A percentile compares a stretch with the other conserved stretches of the same genome.
Conservation (phyloP, 2,329 filamentous ascomycete species). For the Aspergillus chevalieri region DNA sequence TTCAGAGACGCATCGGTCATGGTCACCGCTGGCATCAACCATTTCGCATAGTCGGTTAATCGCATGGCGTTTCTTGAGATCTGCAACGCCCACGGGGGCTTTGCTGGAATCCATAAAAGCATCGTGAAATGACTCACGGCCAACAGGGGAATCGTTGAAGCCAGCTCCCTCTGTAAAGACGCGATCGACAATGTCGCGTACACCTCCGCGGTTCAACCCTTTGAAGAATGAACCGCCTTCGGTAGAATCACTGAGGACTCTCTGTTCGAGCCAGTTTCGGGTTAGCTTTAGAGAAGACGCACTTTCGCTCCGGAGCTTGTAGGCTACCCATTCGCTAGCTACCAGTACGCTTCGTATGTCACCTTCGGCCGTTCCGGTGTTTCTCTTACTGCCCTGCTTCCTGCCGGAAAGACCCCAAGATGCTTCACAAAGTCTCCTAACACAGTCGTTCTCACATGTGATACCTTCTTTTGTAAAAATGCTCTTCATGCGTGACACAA, state of each 20-base stretch:
- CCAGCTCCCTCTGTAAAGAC: conserved; percentile 61
- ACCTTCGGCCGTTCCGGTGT: conserved; percentile 41
- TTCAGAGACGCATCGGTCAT: conserved; percentile 59
- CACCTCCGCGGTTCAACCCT: conserved; percentile 57
- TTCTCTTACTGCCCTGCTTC: conserved; percentile 46
- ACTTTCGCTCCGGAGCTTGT: conserved; percentile 48
- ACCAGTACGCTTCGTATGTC: conserved; percentile 62
- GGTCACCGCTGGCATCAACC: conserved; percentile 57
- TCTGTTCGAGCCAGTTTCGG: conserved; percentile 55
- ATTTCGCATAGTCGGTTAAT: conserved; percentile 55
- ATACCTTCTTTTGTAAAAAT: conserved; percentile 90
- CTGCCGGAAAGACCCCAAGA: conserved; percentile 58
- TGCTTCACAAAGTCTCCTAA: conserved; percentile 63
- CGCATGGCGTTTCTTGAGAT: conserved; percentile 54
- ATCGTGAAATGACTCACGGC: conserved; percentile 32
- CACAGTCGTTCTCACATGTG: conserved; percentile 79
- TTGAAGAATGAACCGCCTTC: conserved; percentile 50
- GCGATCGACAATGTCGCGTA: conserved; percentile 59
- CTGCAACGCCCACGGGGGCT: conserved; percentile 50
- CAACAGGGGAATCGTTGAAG: conserved; percentile 44
- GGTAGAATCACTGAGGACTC: conserved; percentile 48
- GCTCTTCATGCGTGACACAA: conserved; percentile 70
- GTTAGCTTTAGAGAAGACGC: conserved; percentile 43
- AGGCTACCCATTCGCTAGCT: conserved; percentile 59
- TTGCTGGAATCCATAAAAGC: conserved; percentile 23